Percentiles rank a stretch among this genome's conserved stretches.
phyloP scores from a whole-genome alignment of 1,139 yeast genomes.

The Magnusiomyces clavatus region DNA sequence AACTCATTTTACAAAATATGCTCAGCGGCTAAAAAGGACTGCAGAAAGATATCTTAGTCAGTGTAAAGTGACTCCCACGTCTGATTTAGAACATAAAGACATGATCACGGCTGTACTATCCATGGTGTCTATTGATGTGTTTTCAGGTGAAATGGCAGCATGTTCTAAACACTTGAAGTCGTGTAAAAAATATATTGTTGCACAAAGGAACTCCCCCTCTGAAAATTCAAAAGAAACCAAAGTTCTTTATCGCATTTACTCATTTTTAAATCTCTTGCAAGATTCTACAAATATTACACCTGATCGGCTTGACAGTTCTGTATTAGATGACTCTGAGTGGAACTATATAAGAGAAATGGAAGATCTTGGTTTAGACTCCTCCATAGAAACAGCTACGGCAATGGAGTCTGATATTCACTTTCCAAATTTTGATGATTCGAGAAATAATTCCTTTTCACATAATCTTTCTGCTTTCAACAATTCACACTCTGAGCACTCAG shows the following conservation, averaged over 20 bases:
- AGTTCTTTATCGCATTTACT: conserved; percentile 68
- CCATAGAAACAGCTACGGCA: background rate
- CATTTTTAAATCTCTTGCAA: conserved; percentile 66
- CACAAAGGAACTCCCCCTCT: conserved; percentile 56
- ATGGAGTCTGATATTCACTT: background rate
- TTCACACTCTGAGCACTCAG: too few relatives aligned
- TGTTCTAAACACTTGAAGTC: conserved; percentile 68
- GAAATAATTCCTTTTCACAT: too few relatives aligned
- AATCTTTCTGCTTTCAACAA: too few relatives aligned
- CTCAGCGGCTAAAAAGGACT: conserved; percentile 65
- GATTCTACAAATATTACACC: conserved; percentile 37
- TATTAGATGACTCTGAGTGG: conserved; percentile 14
- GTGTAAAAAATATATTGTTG: conserved; percentile 62
- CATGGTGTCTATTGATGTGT: conserved; percentile 82
- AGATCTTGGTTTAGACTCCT: conserved; percentile 9
- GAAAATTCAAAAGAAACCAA: conserved; percentile 64
- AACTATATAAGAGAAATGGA: conserved; percentile 12
- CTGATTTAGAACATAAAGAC: conserved; percentile 56
- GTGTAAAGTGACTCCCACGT: conserved; percentile 37
- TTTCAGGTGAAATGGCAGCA: conserved; percentile 88
- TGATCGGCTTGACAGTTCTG: conserved; percentile 11
- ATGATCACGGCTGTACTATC: conserved; percentile 76
- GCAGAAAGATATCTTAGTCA: conserved; percentile 61
- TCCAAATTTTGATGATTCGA: too few relatives aligned
- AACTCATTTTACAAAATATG: conserved; percentile 63